phyloP scores from a whole-genome alignment of 192 early-diverging fungal genomes.

The Podila clonocystis region DNA sequence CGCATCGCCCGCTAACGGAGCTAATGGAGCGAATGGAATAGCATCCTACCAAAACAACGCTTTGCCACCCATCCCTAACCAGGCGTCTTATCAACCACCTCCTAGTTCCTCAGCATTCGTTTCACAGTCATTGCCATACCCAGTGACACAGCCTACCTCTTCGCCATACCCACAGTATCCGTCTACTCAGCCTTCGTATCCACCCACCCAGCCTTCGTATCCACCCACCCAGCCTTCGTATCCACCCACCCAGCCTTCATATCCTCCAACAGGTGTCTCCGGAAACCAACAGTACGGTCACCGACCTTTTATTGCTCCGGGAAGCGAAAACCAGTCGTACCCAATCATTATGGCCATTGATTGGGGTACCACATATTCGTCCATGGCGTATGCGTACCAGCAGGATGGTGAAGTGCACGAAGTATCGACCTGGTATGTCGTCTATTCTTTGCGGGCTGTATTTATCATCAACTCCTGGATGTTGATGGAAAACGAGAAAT shows the following conservation, averaged over 20 bases:
- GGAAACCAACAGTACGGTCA: conserved; percentile 32
- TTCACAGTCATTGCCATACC: not conserved
- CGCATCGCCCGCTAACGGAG: too few species aligned
- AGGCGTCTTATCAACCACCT: too few species aligned
- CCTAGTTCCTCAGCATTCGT: not conserved
- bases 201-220: not conserved
- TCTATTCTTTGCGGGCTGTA: not conserved
- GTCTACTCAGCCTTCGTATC: conserved; percentile 2
- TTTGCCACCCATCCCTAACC: too few species aligned
- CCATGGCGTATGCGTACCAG: conserved; percentile 61
- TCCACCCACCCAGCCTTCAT: not conserved
- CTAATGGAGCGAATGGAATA: too few species aligned
- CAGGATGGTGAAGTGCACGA: conserved; percentile 63
- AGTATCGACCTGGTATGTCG: conserved; percentile 48
- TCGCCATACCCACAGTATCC: not conserved
- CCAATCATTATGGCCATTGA: conserved; percentile 54
- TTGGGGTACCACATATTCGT: conserved; percentile 63
- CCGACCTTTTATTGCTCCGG: conserved; percentile 23
- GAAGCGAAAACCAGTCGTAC: conserved; percentile 40
- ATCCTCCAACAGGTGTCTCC: not conserved
- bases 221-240: not conserved
- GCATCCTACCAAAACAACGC: too few species aligned
- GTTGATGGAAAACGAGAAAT: not conserved
- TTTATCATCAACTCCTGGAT: too few species aligned
- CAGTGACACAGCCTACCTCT: conserved; percentile 5